Evolutionary conservation across 352 stramenopile genomes (phyloP).

Genomic region (Pythium phragmitis): DNA sequence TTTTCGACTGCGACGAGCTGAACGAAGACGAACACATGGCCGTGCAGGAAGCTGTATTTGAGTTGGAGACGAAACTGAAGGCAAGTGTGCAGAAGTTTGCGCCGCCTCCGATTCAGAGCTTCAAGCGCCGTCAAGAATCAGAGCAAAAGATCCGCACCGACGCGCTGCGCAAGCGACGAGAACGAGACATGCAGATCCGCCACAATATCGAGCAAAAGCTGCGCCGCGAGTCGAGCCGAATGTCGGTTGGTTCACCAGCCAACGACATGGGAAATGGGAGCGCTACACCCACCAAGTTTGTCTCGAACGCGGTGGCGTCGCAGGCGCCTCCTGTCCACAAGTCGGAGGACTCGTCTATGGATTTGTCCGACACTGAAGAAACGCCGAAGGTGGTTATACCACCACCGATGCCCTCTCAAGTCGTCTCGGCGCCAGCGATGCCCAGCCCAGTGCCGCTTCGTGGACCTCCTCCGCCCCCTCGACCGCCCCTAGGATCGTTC

Average conservation of each 20-base stretch:
- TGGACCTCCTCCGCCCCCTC: background rate
- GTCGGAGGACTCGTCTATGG: constrained; percentile 67
- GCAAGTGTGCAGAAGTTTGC: constrained; percentile 40
- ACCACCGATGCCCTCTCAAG: background rate
- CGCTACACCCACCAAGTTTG: constrained; percentile 7
- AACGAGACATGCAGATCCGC: constrained; percentile 73
- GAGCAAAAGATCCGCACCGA: constrained; percentile 78
- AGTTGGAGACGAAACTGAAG: constrained; percentile 60
- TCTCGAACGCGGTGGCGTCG: background rate
- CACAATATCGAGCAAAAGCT: constrained; percentile 55
- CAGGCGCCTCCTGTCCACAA: constrained; percentile 22
- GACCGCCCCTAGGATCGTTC: constrained; percentile 15
- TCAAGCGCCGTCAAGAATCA: constrained; percentile 69
- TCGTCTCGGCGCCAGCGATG: background rate
- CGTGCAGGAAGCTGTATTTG: constrained; percentile 67
- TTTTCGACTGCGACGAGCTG: constrained; percentile 60
- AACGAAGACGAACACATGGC: constrained; percentile 49
- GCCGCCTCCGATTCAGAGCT: constrained; percentile 83
- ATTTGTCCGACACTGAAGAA: constrained; percentile 53
- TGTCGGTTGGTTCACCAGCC: constrained; percentile 17
- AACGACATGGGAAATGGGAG: constrained; percentile 26
- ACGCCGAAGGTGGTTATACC: constrained; percentile 1
- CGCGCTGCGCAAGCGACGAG: constrained; percentile 66
- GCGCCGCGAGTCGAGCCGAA: constrained; percentile 19
- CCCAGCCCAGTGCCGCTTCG: background rate